These are phyloP conservation scores for Royoungia palumana DNA, from an alignment of 768 basidiomycete species.

Conservation along the genomic window DNA sequence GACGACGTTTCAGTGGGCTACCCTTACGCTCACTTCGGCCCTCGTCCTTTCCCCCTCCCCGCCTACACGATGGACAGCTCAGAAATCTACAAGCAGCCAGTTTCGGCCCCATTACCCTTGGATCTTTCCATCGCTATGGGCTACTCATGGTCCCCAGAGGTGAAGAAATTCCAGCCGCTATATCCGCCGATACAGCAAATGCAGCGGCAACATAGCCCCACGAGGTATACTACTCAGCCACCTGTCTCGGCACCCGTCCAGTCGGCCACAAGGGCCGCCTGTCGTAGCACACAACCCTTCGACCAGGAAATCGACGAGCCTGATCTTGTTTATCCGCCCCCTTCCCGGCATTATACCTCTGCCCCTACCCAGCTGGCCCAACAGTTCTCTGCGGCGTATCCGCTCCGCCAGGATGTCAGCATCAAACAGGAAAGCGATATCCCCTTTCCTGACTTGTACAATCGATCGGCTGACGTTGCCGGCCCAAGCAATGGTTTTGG, in stretches of 20 bases:
- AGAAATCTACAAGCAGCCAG: conserved; percentile 33
- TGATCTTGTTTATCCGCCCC: conserved; percentile 23
- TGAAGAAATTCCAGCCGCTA: conserved; percentile 36
- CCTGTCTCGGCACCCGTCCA: conserved; percentile 8
- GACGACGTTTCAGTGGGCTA: conserved; percentile 26
- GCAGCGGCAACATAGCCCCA: conserved; percentile 23
- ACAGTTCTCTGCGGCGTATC: conserved; percentile 22
- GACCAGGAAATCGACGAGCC: conserved; percentile 27
- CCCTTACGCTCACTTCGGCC: conserved; percentile 20
- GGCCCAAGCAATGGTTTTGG: conserved; percentile 24
- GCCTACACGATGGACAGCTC: conserved; percentile 21
- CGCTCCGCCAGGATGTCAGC: conserved; percentile 19
- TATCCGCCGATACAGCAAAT: conserved; percentile 32
- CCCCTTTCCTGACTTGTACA: conserved; percentile 26
- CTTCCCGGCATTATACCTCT: conserved; percentile 23
- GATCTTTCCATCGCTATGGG: conserved; percentile 32
- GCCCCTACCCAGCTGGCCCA: conserved; percentile 18
- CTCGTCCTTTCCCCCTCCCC: conserved; percentile 24
- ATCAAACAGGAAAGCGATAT: conserved; percentile 30
- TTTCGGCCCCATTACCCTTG: conserved; percentile 30
- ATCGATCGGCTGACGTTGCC: conserved; percentile 20
- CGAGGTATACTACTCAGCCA: conserved; percentile 18
- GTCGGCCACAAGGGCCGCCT: conserved; percentile 15
- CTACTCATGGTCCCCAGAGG: conserved; percentile 31
- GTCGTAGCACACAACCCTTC: conserved; percentile 16